Evolutionary conservation across 2,329 filamentous ascomycete genomes (phyloP), one percentile per base, ranked within the genome.

Genomic region (Colletotrichum sp.): DNA sequence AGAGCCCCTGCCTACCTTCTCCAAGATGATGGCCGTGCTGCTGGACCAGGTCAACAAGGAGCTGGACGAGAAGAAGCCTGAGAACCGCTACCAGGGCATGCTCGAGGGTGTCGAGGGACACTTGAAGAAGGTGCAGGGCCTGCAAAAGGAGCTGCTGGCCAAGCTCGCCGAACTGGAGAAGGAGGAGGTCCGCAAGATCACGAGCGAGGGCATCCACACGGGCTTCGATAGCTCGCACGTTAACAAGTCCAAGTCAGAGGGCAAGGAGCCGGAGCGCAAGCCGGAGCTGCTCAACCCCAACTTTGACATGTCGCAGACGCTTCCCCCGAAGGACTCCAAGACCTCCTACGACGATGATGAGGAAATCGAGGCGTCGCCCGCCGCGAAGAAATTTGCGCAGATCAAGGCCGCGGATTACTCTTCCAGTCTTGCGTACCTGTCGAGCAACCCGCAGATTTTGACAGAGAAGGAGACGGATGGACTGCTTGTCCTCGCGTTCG

Each of bases 11-110:
- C 95, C 95, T 1, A 94, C 93, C 16, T 99, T 98, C 83, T 97
- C 95, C 52, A 95, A 97, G 88, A 99, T 99, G 97, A 96, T 99
- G 94, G 95, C 95, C n/a, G 92, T 93, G n/a, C 86, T 99, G 80
- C 91, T 98, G 25, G 97, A 99, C 81, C 94, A 98, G 85, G 96
- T 98, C 56, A 98, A 98, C 81, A 89, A 91, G 85, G 92, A 95
- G 66, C 89, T 98, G 43, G 94, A 96, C 71, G 94, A 96, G 82
- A 94, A 94, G 84, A 92, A 93, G 76, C 87, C 91, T 0, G 87
- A 88, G 52, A 89, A 91, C 0, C 88, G 94, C 66, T 96, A 94
- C 82, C 88, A 91, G 64, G 93, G 91, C 68, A 98, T 97, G 87
- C 88, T 97, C 32, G 89, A 91, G 64, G 96, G 97, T 80, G 91